Percentiles rank a stretch among this genome's conserved stretches.
These are phyloP conservation scores for Fusarium marasasianum DNA, from an alignment of 2,329 filamentous ascomycete species.

Conservation along the genomic window DNA sequence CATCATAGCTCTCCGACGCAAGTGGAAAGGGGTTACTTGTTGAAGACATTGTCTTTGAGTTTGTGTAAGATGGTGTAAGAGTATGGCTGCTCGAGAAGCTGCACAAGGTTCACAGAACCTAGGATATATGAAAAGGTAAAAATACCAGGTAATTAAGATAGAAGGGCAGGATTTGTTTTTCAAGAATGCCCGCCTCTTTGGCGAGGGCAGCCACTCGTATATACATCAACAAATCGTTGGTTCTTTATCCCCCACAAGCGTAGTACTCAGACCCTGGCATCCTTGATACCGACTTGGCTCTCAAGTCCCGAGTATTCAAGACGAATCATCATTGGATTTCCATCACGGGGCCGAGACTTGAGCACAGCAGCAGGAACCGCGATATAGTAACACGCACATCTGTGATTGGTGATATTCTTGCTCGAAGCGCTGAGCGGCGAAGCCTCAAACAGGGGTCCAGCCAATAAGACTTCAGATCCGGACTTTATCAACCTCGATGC, in stretches of 20 bases:
- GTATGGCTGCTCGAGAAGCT: slow-evolving; percentile 1
- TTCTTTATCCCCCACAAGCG: slow-evolving; percentile 27
- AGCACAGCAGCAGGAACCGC: slow-evolving; percentile 24
- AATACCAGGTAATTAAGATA: slow-evolving; percentile 12
- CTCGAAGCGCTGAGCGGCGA: slow-evolving; percentile 45
- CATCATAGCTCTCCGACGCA: slow-evolving; percentile 52
- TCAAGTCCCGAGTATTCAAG: slow-evolving; percentile 19
- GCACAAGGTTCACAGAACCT: slow-evolving; percentile 35
- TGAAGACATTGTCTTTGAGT: slow-evolving; percentile 50
- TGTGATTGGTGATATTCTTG: slow-evolving; percentile 42
- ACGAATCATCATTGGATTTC: slow-evolving; percentile 36
- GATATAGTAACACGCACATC: slow-evolving; percentile 7
- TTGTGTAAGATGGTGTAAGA: slow-evolving; percentile 6
- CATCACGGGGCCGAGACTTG: slow-evolving; percentile 28
- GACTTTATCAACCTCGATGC: slow-evolving; percentile 12
- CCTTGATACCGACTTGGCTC: slow-evolving; percentile 27
- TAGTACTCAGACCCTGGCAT: slow-evolving; percentile 8
- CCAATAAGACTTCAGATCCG: slow-evolving; percentile 40
- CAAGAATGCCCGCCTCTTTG: background rate
- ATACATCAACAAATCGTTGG: slow-evolving; percentile 30
- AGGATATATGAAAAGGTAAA: slow-evolving; percentile 9
- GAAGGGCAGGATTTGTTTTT: background rate
- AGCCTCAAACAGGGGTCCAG: slow-evolving; percentile 29
- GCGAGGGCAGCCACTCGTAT: slow-evolving; percentile 38
- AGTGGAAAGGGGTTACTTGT: slow-evolving; percentile 54